phyloP scores from a whole-genome alignment of 805 yeast genomes.

The Schwanniomyces polymorphus region DNA sequence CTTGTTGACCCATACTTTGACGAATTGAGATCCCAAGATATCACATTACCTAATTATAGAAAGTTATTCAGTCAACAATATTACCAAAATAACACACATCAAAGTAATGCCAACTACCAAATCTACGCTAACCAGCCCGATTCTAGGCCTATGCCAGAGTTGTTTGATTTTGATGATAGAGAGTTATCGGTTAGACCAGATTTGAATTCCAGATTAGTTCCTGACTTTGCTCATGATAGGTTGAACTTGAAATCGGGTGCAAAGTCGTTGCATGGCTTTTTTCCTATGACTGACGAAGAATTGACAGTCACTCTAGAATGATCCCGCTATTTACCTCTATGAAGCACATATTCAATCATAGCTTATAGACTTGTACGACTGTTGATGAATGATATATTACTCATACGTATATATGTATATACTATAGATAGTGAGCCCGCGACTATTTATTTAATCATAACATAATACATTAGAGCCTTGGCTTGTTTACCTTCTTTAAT shows the following conservation, averaged over 20 bases:
- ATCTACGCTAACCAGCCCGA: slow-evolving; percentile 40
- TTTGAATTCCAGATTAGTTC: slow-evolving; percentile 41
- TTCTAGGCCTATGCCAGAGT: slow-evolving; percentile 44
- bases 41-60: slow-evolving; percentile 44
- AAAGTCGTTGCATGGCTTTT: slow-evolving; percentile 33
- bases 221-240: slow-evolving; percentile 33
- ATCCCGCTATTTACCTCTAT: background rate
- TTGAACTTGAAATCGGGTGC: slow-evolving; percentile 24
- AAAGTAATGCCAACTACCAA: slow-evolving; percentile 44
- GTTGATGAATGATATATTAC: background rate
- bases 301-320: slow-evolving; percentile 36
- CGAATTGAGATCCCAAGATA: slow-evolving; percentile 42
- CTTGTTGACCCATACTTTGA: slow-evolving; percentile 55
- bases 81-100: slow-evolving; percentile 24
- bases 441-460: background rate
- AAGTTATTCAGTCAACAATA: slow-evolving; percentile 41
- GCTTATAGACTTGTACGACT: slow-evolving; percentile 3
- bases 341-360: background rate
- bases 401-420: slow-evolving; percentile 1
- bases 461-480: slow-evolving; percentile 24
- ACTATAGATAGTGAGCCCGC: background rate
- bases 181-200: slow-evolving; percentile 49
- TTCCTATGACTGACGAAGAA: slow-evolving; percentile 39
- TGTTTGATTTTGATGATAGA: slow-evolving; percentile 52
- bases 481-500: slow-evolving; percentile 30